These are phyloP conservation scores for Nannizziopsis barbatae DNA, from an alignment of 2,329 filamentous ascomycete species.

Conservation along the genomic window DNA sequence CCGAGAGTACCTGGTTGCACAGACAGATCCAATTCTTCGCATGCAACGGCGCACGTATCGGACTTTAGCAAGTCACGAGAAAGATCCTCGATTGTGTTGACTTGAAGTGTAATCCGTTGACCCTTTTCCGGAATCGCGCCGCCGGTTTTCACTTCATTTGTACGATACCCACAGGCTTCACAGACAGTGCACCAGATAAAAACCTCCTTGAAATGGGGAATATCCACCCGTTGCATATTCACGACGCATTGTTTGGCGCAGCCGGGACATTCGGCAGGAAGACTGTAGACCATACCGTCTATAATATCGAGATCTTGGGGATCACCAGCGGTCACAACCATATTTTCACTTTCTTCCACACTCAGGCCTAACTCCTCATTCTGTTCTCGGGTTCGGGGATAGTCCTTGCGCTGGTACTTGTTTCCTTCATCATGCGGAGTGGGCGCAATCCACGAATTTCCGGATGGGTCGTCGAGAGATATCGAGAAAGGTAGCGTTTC, in stretches of 20 bases:
- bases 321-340: slow-evolving; percentile 39
- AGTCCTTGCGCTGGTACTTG: slow-evolving; percentile 83
- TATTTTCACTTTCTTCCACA: slow-evolving; percentile 24
- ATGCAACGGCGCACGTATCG: slow-evolving; percentile 78
- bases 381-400: slow-evolving; percentile 68
- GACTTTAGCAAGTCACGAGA: slow-evolving; percentile 91
- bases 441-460: slow-evolving; percentile 94
- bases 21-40: slow-evolving; percentile 72
- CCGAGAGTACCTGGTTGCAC: slow-evolving; percentile 91
- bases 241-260: slow-evolving; percentile 78
- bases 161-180: slow-evolving; percentile 82
- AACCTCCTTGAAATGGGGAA: slow-evolving; percentile 96
- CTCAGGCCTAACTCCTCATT: slow-evolving; percentile 75
- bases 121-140: slow-evolving; percentile 81
- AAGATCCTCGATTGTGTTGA: slow-evolving; percentile 61
- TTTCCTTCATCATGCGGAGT: slow-evolving; percentile 63
- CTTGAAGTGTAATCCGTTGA: slow-evolving; percentile 66
- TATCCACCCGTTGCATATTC: slow-evolving; percentile 98
- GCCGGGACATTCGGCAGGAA: slow-evolving; percentile 83
- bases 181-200: slow-evolving; percentile 92
- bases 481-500: slow-evolving; percentile 77
- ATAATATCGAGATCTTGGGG: slow-evolving; percentile 68
- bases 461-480: slow-evolving; percentile 77
- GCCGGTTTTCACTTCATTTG: slow-evolving; percentile 95
- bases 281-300: slow-evolving; percentile 83